Percentiles rank a stretch among this genome's conserved stretches.
Conservation (phyloP, 2,329 filamentous ascomycete genomes). For the Aspergillus sp. region DNA sequence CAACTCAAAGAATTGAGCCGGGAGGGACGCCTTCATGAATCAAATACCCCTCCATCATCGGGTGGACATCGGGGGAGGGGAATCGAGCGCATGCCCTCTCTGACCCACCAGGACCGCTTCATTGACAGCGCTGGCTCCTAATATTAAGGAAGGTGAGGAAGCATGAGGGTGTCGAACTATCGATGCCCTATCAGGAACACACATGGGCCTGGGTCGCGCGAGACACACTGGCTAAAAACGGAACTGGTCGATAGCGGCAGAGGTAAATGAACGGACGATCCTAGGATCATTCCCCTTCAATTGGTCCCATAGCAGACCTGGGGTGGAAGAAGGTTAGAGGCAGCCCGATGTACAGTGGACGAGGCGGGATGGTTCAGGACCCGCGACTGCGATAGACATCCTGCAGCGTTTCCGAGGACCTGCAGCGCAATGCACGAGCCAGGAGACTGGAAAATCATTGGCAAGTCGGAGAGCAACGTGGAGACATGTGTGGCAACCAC, state of each 20-base stretch:
- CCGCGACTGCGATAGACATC: not conserved
- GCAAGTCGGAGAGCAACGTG: slow-evolving; percentile 20
- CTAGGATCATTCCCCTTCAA: slow-evolving; percentile 5
- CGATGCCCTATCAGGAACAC: slow-evolving; percentile 35
- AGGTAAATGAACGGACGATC: slow-evolving; percentile 7
- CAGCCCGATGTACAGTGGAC: not conserved
- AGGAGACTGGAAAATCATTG: not conserved
- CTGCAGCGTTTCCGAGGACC: slow-evolving; percentile 6
- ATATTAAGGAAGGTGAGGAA: slow-evolving; percentile 7
- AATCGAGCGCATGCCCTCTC: slow-evolving; percentile 9
- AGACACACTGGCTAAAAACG: slow-evolving; percentile 6
- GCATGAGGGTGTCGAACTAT: slow-evolving; percentile 4
- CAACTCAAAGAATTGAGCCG: slow-evolving; percentile 9
- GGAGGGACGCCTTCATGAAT: slow-evolving; percentile 22
- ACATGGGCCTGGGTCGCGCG: slow-evolving; percentile 28
- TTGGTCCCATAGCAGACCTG: slow-evolving; percentile 4
- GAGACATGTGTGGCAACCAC: slow-evolving; percentile 20
- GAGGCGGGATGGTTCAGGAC: slow-evolving; percentile 1
- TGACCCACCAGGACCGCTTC: slow-evolving; percentile 22
- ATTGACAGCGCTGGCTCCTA: slow-evolving; percentile 12
- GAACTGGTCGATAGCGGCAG: slow-evolving; percentile 11
- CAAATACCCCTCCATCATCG: slow-evolving; percentile 14
- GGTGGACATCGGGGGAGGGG: slow-evolving; percentile 6
- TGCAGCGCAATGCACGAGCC: slow-evolving; percentile 3
- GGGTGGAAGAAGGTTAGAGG: slow-evolving; percentile 5